phyloP scores from a whole-genome alignment of 106 monocot species.

The Hemerocallis citrina region DNA sequence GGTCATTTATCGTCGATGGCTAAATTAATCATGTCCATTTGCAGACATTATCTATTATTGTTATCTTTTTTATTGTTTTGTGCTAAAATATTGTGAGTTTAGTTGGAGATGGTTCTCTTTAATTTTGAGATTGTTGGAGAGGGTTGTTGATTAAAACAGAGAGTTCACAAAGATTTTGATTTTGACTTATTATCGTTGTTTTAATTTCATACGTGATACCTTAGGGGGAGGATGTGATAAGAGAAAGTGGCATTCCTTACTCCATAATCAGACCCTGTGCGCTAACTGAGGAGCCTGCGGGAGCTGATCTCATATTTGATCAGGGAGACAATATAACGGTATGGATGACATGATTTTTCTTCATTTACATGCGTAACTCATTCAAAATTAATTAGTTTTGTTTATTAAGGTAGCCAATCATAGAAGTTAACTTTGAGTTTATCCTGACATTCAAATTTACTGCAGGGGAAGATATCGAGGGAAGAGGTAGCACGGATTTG shows the following conservation, averaged over 20 bases:
- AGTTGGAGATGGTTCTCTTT: neutral
- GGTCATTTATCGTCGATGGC: no score
- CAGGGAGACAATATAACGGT: slow-evolving; percentile 97
- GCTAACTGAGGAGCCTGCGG: slow-evolving; percentile 85
- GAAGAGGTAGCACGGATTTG: slow-evolving; percentile 82
- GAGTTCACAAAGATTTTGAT: neutral
- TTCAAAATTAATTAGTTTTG: neutral
- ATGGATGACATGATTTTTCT: neutral
- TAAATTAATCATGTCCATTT: no score
- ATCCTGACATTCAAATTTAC: slow-evolving; percentile 1
- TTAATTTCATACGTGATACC: no score
- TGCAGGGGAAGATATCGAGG: slow-evolving; percentile 77
- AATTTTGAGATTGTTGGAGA: no score
- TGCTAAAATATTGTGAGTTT: neutral
- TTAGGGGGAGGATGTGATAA: slow-evolving; percentile 89
- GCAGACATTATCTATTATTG: no score
- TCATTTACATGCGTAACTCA: neutral
- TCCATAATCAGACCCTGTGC: slow-evolving; percentile 87
- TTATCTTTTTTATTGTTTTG: no score
- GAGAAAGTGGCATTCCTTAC: slow-evolving; percentile 76
- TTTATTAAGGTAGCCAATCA: neutral
- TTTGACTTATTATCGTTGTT: neutral
- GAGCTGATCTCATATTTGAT: slow-evolving; percentile 86
- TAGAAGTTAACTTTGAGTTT: neutral
- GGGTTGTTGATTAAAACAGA: no score